Evolutionary conservation across 306 rosid genomes (phyloP), one percentile per base, ranked within the genome.

Genomic region (Urtica urens): DNA sequence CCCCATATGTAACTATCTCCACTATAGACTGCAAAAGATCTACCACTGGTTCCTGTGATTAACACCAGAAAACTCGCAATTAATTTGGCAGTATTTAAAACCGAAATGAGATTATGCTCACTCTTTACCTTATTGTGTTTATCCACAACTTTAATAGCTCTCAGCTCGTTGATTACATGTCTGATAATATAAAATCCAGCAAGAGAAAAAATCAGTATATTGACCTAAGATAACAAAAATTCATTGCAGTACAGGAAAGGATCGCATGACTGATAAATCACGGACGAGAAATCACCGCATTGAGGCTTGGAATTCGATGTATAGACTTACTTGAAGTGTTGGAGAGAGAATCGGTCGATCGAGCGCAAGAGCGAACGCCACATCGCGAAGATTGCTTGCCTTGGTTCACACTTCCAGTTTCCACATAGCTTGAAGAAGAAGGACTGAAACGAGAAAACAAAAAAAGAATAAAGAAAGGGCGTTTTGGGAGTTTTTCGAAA

Each of bases 1-100:
- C 81, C 1, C 96, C 96, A 52, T 79, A 86, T 2, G 80, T 82
- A 57, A 82, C 83, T 57, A 86, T 71, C 78, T 86, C 96, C 54
- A 77, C 93, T 57, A 77, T 59, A 60, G 85, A 86, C 72, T 81
- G 87, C 70, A 81, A 56, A 30, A 78, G 70, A 69, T 86, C 95
- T 50, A 76, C 45, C 57, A 86, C 93, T 50, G 71, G 20, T 25
- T 86, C 95, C 95, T 86, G 77, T 7, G 62, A 16, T 28, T 24
- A 15, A 20, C 60, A 49, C 5, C 11, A 28, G 10, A n/a, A 44
- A 62, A 57, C 6, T 21, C 51, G 23, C 4, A 57, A 3, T n/a
- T 38, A 16, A 16, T 8, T 6, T 7, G 3, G n/a, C 11, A 22
- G 15, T 12, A n/a, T 30, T 26, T 14, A 13, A 26, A 2, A 35